Conservation (phyloP, 345 rosid species). For the Citrus trifoliata region DNA sequence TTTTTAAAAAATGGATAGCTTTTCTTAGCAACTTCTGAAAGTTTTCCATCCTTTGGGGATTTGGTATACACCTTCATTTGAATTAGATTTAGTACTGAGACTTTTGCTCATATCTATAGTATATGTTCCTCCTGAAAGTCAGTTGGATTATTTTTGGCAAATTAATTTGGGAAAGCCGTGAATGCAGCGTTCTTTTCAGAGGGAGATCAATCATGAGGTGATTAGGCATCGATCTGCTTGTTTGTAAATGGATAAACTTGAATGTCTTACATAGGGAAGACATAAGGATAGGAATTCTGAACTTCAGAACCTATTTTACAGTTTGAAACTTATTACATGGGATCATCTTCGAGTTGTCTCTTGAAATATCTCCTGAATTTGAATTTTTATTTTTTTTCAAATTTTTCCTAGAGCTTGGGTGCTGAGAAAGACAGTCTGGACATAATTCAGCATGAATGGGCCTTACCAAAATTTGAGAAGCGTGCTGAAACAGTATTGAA, state of each 20-base stretch:
- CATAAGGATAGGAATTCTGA: background rate
- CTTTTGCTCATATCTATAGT: background rate
- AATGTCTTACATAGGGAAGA: background rate
- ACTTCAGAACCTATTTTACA: background rate
- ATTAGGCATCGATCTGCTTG: background rate
- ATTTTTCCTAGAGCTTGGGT: slow-evolving; percentile 59
- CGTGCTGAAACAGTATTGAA: slow-evolving; percentile 84
- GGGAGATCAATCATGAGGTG: background rate
- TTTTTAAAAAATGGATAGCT: background rate
- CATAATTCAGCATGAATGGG: slow-evolving; percentile 73
- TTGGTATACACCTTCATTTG: background rate
- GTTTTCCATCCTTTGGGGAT: slow-evolving; percentile 9
- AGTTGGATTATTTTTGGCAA: background rate
- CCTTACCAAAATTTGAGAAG: slow-evolving; percentile 86
- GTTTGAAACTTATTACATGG: background rate
- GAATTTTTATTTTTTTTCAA: background rate
- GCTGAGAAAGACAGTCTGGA: slow-evolving; percentile 85
- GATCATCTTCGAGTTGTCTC: background rate
- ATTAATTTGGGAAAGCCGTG: background rate
- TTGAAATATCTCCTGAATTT: background rate
- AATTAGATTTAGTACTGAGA: background rate
- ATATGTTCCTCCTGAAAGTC: no score
- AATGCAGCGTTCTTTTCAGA: background rate
- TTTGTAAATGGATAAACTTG: background rate
- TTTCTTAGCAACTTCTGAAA: slow-evolving; percentile 7